phyloP scores from a whole-genome alignment of 2,329 filamentous ascomycete species.

The Exophiala sideris region DNA sequence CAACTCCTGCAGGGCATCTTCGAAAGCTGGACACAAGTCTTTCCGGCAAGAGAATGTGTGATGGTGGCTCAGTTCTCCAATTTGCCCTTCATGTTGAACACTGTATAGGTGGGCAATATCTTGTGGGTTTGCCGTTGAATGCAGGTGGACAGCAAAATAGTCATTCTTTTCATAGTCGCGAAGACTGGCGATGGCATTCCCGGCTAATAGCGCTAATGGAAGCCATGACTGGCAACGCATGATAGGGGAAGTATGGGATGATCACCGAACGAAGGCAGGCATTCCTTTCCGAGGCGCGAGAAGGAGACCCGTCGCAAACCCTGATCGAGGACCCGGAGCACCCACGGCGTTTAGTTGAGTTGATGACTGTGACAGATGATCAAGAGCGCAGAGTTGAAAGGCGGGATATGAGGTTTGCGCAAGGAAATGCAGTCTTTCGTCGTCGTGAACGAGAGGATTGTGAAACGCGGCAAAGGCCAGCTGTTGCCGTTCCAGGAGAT shows the following conservation, averaged over 20 bases:
- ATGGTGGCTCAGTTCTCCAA: conserved; percentile 75
- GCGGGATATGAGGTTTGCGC: not conserved
- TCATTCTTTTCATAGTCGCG: conserved; percentile 78
- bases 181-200: conserved; percentile 33
- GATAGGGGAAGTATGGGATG: conserved; percentile 6
- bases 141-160: conserved; percentile 89
- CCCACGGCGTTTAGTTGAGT: not conserved
- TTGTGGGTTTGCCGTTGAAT: conserved; percentile 60
- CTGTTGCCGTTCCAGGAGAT: too few species aligned
- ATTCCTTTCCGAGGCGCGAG: conserved; percentile 6
- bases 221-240: conserved; percentile 32
- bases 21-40: conserved; percentile 53
- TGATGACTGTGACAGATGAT: not conserved
- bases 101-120: conserved; percentile 71
- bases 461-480: conserved; percentile 2
- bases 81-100: conserved; percentile 72
- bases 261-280: conserved; percentile 5
- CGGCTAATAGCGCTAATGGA: conserved; percentile 52
- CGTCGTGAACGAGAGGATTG: not conserved
- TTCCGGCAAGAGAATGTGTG: conserved; percentile 76
- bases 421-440: not conserved
- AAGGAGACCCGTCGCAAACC: not conserved
- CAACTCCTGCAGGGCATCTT: conserved; percentile 51
- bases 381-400: not conserved
- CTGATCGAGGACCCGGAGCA: not conserved